phyloP scores from a whole-genome alignment of 1,284 basidiomycete genomes.

The Naganishia albida region DNA sequence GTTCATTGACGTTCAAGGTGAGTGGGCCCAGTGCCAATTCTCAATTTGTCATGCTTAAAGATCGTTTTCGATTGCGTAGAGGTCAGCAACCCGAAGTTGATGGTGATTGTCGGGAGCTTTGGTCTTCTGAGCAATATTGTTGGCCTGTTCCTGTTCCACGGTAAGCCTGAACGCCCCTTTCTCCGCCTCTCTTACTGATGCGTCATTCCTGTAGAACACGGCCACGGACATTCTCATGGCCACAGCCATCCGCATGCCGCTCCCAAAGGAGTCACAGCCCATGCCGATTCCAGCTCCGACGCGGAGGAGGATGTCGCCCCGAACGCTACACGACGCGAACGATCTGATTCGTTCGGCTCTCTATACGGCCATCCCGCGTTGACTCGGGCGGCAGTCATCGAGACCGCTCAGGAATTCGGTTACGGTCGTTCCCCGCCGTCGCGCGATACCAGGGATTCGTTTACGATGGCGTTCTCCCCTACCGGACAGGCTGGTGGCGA shows the following conservation, averaged over 20 bases:
- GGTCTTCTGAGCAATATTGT: constrained; percentile 91
- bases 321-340: constrained; percentile 33
- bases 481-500: constrained; percentile 3
- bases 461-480: constrained; percentile 24
- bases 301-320: constrained; percentile 34
- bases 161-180: constrained; percentile 56
- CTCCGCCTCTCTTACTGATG: constrained; percentile 13
- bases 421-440: constrained; percentile 40
- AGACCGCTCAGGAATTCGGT: constrained; percentile 78
- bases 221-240: constrained; percentile 29
- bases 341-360: constrained; percentile 50
- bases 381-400: constrained; percentile 82
- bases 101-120: constrained; percentile 86
- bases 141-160: constrained; percentile 93
- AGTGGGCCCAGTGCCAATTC: constrained; percentile 37
- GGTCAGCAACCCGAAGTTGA: constrained; percentile 80
- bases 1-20: constrained; percentile 80
- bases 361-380: constrained; percentile 72
- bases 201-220: constrained; percentile 28
- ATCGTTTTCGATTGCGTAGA: constrained; percentile 55
- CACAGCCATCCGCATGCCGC: constrained; percentile 59
- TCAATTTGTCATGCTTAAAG: neutral
- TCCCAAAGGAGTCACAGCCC: constrained; percentile 39
- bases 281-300: constrained; percentile 36
- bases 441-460: constrained; percentile 30